Evolutionary conservation across 192 early-diverging fungal species (phyloP), one percentile per base, ranked within the genome.

Genomic region (Glomus cerebriforme): DNA sequence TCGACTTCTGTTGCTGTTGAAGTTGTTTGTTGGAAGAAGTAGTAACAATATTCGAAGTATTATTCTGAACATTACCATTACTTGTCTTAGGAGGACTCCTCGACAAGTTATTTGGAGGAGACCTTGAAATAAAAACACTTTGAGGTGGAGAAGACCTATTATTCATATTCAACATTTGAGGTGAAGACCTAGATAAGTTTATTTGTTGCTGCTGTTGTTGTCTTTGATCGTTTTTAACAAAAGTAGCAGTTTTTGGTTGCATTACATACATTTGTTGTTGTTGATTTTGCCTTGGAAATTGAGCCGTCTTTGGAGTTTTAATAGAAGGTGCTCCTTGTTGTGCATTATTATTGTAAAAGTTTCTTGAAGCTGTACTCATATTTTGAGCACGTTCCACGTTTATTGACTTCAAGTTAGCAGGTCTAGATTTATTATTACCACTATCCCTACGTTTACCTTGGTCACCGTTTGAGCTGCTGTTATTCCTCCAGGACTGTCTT

Each of bases 401-500:
- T 17, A 75, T 75, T 22, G 59, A 75, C 15, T 75, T 75, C n/a
- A 75, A 26, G 34, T 75, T 75, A 35, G 62, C 73, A 22, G 59
- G 58, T 43, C 35, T 75, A 26, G 73, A 39, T 62, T 75, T 75
- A 39, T 34, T 73, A 39, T 19, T 73, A 73, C 49, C n/a, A 62
- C 31, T 75, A 54, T 75, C 73, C 32, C 73, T 75, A 75, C 73
- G 73, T 75, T 75, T 75, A 63, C 32, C 34, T 63, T 75, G 73
- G 58, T 75, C 59, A 75, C 73, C n/a, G n/a, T 24, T 39, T 43
- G 54, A 62, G 31, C 13, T 62, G 31, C 13, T 62, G 35, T 37
- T 37, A 62, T 75, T 75, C 34, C 73, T 75, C 73, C 73, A 75
- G 27, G 73, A 64, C 63, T 75, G 73, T 39, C 73, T 54, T 12